These are phyloP conservation scores for Calonectria leucothoes DNA, from an alignment of 2,329 filamentous ascomycete genomes.

Conservation along the genomic window DNA sequence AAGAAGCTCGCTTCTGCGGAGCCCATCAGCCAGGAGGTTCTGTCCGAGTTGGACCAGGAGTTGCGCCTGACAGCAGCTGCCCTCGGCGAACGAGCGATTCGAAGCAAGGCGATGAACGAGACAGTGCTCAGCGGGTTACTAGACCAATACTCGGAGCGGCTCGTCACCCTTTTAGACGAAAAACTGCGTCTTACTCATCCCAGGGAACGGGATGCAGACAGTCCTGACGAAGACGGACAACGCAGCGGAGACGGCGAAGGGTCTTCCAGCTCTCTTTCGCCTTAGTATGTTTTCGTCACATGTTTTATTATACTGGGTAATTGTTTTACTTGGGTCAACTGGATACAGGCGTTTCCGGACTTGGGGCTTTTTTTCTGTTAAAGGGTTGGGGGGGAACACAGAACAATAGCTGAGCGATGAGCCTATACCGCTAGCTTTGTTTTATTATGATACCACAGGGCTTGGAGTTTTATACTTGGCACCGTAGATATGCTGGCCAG, in stretches of 20 bases:
- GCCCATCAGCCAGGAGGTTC: slow-evolving; percentile 65
- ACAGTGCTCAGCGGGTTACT: slow-evolving; percentile 72
- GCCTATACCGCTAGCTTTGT: slow-evolving; percentile 34
- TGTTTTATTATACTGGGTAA: slow-evolving; percentile 29
- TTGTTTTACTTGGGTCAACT: slow-evolving; percentile 24
- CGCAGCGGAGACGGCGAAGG: slow-evolving; percentile 48
- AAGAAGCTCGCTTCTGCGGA: slow-evolving; percentile 71
- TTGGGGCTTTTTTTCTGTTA: slow-evolving; percentile 21
- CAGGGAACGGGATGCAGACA: slow-evolving; percentile 45
- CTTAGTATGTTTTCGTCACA: slow-evolving; percentile 38
- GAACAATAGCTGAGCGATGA: slow-evolving; percentile 28
- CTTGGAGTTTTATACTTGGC: slow-evolving; percentile 43
- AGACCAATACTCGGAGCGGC: slow-evolving; percentile 79
- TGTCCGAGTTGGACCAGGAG: slow-evolving; percentile 74
- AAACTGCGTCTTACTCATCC: slow-evolving; percentile 67
- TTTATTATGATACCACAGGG: slow-evolving; percentile 52
- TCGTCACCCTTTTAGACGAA: slow-evolving; percentile 79
- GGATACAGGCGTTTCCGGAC: slow-evolving; percentile 34
- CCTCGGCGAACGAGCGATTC: slow-evolving; percentile 66
- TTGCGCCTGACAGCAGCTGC: slow-evolving; percentile 72
- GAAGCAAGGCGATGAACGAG: slow-evolving; percentile 67
- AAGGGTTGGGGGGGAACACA: slow-evolving; percentile 32
- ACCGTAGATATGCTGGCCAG: slow-evolving; percentile 21
- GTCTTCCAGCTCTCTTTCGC: slow-evolving; percentile 48
- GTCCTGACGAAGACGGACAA: slow-evolving; percentile 44